These are phyloP conservation scores for Microbotryum scabiosae DNA, from an alignment of 1,284 basidiomycete species.

Conservation along the genomic window DNA sequence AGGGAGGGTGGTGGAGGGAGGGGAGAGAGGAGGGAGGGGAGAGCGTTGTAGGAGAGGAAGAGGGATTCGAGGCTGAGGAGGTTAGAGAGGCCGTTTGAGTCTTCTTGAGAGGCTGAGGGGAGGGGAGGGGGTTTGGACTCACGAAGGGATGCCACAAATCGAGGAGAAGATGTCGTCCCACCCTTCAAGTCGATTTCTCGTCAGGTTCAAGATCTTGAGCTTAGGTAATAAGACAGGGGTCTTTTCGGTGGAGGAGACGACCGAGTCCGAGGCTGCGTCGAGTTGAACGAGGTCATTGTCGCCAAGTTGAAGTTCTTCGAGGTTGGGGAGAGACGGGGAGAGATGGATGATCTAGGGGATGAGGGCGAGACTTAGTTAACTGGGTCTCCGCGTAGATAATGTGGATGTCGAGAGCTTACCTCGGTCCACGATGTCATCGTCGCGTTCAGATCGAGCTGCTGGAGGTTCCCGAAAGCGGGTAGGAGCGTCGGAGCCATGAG, in stretches of 20 bases:
- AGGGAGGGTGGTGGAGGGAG: conserved; percentile 33
- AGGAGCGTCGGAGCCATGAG: conserved; percentile 33
- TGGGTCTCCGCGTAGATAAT: too few species aligned
- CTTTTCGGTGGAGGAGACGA: conserved; percentile 22
- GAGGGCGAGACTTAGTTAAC: too few species aligned
- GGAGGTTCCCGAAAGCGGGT: conserved; percentile 51
- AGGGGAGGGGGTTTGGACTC: conserved; percentile 33
- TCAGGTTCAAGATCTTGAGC: conserved; percentile 61
- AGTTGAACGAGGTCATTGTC: conserved; percentile 56
- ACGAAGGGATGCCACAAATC: conserved; percentile 50
- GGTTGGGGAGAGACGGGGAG: conserved; percentile 50
- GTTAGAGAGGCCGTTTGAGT: neutral
- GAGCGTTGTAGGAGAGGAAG: conserved; percentile 50
- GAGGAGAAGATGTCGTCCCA: conserved; percentile 53
- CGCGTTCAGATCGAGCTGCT: conserved; percentile 65
- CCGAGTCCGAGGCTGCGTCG: conserved; percentile 16
- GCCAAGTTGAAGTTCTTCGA: conserved; percentile 64
- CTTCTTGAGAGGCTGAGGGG: neutral
- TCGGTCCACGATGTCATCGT: conserved; percentile 64
- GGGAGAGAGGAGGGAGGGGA: conserved; percentile 49
- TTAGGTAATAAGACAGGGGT: conserved; percentile 23
- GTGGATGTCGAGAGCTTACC: too few species aligned
- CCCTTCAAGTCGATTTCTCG: conserved; percentile 56
- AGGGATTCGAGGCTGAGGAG: conserved; percentile 52
- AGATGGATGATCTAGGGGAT: conserved; percentile 46